These are phyloP conservation scores for Paratinospora sagittata DNA, from an alignment of 164 flowering plant genomes.

Conservation along the genomic window DNA sequence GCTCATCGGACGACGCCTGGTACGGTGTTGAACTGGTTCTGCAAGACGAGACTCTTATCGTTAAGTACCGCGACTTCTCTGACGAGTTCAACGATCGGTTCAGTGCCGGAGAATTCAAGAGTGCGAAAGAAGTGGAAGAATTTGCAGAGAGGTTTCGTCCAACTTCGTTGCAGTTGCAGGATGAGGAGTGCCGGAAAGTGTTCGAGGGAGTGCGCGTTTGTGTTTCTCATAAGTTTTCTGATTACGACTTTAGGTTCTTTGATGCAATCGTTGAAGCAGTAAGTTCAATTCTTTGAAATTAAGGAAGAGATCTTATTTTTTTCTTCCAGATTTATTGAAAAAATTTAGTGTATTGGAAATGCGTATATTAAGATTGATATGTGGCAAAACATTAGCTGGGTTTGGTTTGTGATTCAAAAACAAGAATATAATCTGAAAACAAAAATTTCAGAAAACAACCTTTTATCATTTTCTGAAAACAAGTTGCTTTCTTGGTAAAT, in stretches of 20 bases:
- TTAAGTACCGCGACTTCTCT: conserved; percentile 23
- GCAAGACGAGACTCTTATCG: conserved; percentile 18
- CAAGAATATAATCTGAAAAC: too few species aligned
- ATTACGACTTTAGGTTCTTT: conserved; percentile 33
- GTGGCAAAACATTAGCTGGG: too few species aligned
- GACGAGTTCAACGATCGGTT: conserved; percentile 16
- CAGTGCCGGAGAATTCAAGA: conserved; percentile 20
- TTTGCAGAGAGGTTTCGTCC: conserved; percentile 36
- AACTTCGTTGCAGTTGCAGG: conserved; percentile 44
- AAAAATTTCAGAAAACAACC: too few species aligned
- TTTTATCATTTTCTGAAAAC: too few species aligned
- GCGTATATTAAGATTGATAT: too few species aligned
- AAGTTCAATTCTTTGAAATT: too few species aligned
- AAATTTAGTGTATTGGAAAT: too few species aligned
- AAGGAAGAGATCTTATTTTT: too few species aligned
- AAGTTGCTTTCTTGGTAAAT: too few species aligned
- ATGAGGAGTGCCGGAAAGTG: conserved; percentile 30
- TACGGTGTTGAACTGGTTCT: conserved; percentile 26
- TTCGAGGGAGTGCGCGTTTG: conserved; percentile 30
- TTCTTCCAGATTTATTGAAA: too few species aligned
- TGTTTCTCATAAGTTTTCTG: conserved; percentile 18
- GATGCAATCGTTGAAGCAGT: conserved; percentile 47
- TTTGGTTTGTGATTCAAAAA: too few species aligned
- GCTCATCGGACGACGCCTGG: conserved; percentile 44
- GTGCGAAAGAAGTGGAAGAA: conserved; percentile 16